Conservation (phyloP, 2,329 filamentous ascomycete species). For the Fusarium oligoseptatum region DNA sequence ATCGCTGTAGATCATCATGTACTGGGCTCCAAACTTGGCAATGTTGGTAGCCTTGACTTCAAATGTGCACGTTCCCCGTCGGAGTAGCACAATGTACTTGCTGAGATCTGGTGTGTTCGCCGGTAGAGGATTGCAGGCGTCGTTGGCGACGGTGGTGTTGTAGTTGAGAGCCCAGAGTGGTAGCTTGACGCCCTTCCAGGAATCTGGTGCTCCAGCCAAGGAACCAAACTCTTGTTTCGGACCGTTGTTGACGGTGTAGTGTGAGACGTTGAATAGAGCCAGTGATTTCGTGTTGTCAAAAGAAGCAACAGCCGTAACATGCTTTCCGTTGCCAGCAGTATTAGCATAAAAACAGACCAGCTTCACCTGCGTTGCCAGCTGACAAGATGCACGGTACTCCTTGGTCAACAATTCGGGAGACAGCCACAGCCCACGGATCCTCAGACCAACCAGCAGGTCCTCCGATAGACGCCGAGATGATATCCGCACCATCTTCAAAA, state of each 20-base stretch:
- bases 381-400: slow-evolving; percentile 67
- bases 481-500: slow-evolving; percentile 69
- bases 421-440: slow-evolving; percentile 63
- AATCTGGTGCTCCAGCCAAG: slow-evolving; percentile 55
- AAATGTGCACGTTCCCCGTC: slow-evolving; percentile 70
- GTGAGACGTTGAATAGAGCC: slow-evolving; percentile 56
- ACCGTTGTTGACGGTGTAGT: slow-evolving; percentile 56
- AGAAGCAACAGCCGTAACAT: slow-evolving; percentile 63
- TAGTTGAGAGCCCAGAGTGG: slow-evolving; percentile 64
- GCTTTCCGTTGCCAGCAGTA: slow-evolving; percentile 62
- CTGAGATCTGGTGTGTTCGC: slow-evolving; percentile 69
- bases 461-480: slow-evolving; percentile 70
- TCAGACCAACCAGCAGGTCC: slow-evolving; percentile 65
- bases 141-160: slow-evolving; percentile 61
- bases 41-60: slow-evolving; percentile 66
- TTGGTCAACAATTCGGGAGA: slow-evolving; percentile 65
- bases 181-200: slow-evolving; percentile 61
- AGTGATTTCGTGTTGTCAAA: slow-evolving; percentile 62
- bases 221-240: slow-evolving; percentile 57
- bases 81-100: slow-evolving; percentile 69
- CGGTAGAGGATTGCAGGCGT: slow-evolving; percentile 67
- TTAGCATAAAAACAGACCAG: slow-evolving; percentile 64
- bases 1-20: slow-evolving; percentile 74
- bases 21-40: slow-evolving; percentile 67
- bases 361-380: slow-evolving; percentile 64